phyloP scores from a whole-genome alignment of 2,329 filamentous ascomycete species.

The Talaromyces atroroseus region DNA sequence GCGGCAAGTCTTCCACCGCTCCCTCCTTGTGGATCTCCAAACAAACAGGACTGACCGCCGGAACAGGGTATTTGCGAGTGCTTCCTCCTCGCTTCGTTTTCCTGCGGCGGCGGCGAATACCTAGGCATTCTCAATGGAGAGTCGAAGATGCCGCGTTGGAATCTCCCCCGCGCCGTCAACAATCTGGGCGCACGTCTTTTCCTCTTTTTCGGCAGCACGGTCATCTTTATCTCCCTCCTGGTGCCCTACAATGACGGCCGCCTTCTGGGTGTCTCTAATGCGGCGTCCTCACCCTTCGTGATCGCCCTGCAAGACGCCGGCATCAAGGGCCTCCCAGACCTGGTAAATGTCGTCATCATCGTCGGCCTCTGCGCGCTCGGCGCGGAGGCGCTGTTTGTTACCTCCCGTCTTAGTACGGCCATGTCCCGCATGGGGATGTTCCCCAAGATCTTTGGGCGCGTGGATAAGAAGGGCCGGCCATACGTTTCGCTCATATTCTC shows the following conservation, averaged over 20 bases:
- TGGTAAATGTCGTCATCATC: slow-evolving; percentile 37
- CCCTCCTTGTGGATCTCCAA: no score
- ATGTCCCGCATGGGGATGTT: neutral
- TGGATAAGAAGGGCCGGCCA: neutral
- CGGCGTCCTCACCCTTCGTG: slow-evolving; percentile 36
- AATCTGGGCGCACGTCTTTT: slow-evolving; percentile 73
- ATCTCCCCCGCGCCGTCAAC: slow-evolving; percentile 51
- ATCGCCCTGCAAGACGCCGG: slow-evolving; percentile 34
- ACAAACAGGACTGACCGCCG: no score
- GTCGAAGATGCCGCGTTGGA: neutral
- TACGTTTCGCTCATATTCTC: neutral
- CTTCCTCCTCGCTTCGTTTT: neutral
- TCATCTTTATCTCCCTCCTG: slow-evolving; percentile 64
- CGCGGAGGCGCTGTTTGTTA: neutral
- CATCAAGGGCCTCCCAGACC: slow-evolving; percentile 29
- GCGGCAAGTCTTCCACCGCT: neutral
- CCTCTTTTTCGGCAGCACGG: slow-evolving; percentile 44
- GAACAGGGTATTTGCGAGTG: neutral
- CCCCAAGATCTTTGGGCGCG: neutral
- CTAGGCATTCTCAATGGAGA: slow-evolving; percentile 23
- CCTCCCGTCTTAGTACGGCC: neutral
- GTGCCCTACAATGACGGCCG: slow-evolving; percentile 57
- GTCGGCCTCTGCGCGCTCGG: slow-evolving; percentile 25
- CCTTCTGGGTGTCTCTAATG: slow-evolving; percentile 43
- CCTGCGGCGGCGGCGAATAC: slow-evolving; percentile 24